Base-by-base conservation (phyloP, 208 protist species). In the Crithidia mellificae region DNA sequence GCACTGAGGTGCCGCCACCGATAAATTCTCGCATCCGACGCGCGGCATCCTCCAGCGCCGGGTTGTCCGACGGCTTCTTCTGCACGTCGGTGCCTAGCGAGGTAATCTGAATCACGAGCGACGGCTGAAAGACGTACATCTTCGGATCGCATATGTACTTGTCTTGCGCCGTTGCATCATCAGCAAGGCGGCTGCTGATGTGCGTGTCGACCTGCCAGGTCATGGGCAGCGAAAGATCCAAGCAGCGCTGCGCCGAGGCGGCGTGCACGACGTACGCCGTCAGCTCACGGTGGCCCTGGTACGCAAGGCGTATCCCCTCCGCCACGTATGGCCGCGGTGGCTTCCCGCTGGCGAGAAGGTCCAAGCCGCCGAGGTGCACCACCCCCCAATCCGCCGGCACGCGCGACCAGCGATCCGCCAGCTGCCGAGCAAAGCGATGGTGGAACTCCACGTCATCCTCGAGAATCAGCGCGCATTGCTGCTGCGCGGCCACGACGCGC, bases 141-240 rank as follows among this genome's bases (percentile, higher is more conserved):
- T 87, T 85, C n/a, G 92, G 92, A 46, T 97, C 90, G 49, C 69
- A 51, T 64, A 95, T 94, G 71, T 90, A 97, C 53, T 84, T 66
- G 63, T 97, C 92, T 54, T 88, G 56, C 32, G 82, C 88, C 39
- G 39, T 72, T 9, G 67, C 27, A 43, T 85, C 84, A 29, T 96
- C 90, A 2, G 82, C 72, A 32, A 73, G 57, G 49, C 85, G 65
- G 63, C 69, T 88, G 71, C 81, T 88, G 56, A 95, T 91, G 78
- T 97, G 92, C 30, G 92, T 97, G 70, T 97, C 92, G 29, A 97
- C 72, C 59, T 97, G 92, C 90, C 92, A 97, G 22, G 90, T 97
- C 85, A 97, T 83, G n/a, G 85, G 83, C 34, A 83, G 50, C 1
- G 90, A 85, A 1, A 95, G 79, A 25, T 89, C 88, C 8, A 97